Conservation (phyloP, 441 rosid genomes). For the Pelargonium cotyledonis region DNA sequence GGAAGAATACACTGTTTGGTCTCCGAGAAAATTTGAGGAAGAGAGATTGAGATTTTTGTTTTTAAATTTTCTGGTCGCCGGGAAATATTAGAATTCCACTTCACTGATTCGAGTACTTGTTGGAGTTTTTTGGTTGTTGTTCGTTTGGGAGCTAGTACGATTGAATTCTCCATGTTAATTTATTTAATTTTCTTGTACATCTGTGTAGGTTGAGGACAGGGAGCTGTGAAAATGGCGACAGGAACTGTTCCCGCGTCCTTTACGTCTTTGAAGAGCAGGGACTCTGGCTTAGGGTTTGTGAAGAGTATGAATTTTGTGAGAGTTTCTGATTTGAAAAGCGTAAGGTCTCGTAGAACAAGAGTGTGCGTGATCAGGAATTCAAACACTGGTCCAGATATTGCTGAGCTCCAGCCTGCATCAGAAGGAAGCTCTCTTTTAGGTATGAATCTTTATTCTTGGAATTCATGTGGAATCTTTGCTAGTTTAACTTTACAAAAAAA, state of each 20-base stretch:
- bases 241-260: conserved; percentile 70
- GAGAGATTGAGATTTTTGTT: background rate
- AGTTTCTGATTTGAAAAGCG: conserved; percentile 48
- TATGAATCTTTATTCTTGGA: conserved; percentile 17
- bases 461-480: background rate
- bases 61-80: background rate
- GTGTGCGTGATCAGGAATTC: conserved; percentile 52
- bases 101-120: background rate
- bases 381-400: conserved; percentile 50
- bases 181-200: background rate
- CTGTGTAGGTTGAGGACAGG: conserved; percentile 9
- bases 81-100: background rate
- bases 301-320: conserved; percentile 54
- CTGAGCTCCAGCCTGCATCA: conserved; percentile 72
- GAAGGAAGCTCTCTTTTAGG: conserved; percentile 83
- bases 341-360: conserved; percentile 39
- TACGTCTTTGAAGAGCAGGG: conserved; percentile 51
- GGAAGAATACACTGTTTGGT: background rate
- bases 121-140: background rate
- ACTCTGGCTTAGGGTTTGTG: conserved; percentile 49
- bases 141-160: background rate
- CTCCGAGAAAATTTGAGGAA: background rate
- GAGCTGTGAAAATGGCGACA: conserved; percentile 50
- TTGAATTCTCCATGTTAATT: background rate
- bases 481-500: background rate